Conservation (phyloP, 495 filamentous ascomycete genomes). For the Venustampulla echinocandica region DNA sequence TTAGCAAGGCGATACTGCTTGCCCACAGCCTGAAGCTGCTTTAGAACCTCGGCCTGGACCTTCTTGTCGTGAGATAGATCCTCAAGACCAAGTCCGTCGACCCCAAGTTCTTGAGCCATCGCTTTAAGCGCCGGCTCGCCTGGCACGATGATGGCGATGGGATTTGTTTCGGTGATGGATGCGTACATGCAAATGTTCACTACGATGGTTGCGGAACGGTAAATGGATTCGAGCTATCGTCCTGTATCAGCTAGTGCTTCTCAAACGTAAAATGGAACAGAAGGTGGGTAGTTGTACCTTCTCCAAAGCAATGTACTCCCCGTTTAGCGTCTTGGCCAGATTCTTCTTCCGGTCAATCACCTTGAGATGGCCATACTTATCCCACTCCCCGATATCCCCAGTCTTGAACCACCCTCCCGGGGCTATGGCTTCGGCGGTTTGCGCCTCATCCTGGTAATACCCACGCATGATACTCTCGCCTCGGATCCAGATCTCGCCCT, state of each 20-base stretch:
- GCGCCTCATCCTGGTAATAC: slow-evolving; percentile 75
- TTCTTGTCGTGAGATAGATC: slow-evolving; percentile 74
- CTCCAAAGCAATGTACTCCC: slow-evolving; percentile 97
- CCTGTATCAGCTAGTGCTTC: slow-evolving; percentile 25
- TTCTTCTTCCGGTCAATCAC: slow-evolving; percentile 99
- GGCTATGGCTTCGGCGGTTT: slow-evolving; percentile 65
- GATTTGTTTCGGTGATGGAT: slow-evolving; percentile 66
- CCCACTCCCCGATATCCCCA: slow-evolving; percentile 87
- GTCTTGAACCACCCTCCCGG: slow-evolving; percentile 92
- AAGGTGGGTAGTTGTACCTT: slow-evolving; percentile 37
- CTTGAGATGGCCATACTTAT: slow-evolving; percentile 64
- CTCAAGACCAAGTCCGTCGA: slow-evolving; percentile 61
- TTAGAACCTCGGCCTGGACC: slow-evolving; percentile 62
- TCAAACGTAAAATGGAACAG: slow-evolving; percentile 33
- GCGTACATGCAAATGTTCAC: slow-evolving; percentile 94
- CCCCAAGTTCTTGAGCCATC: slow-evolving; percentile 61
- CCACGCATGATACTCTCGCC: slow-evolving; percentile 60
- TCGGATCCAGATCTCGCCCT: slow-evolving; percentile 89
- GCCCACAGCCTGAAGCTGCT: slow-evolving; percentile 68
- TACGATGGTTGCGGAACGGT: slow-evolving; percentile 75
- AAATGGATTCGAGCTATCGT: slow-evolving; percentile 74
- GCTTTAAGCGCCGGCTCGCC: slow-evolving; percentile 75
- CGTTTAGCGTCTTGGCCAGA: slow-evolving; percentile 86
- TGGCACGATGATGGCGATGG: slow-evolving; percentile 89
- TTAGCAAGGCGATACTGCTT: slow-evolving; percentile 64